phyloP scores from a whole-genome alignment of 1,139 yeast genomes.

The Zygoascus meyerae region DNA sequence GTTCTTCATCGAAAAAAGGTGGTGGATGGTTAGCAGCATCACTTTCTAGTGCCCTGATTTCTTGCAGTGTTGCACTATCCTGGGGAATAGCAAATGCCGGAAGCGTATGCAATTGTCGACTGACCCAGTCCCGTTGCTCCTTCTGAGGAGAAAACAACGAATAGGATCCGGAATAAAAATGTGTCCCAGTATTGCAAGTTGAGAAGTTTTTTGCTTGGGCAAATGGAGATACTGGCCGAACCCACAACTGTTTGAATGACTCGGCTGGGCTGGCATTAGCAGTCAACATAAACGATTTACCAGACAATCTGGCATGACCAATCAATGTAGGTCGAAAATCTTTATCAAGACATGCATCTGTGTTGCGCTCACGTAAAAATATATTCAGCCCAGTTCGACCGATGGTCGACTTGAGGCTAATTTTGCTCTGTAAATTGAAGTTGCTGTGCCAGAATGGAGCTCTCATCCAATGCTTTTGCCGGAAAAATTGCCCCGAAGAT shows the following conservation, averaged over 20 bases:
- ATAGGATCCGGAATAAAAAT: not conserved
- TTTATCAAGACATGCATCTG: not conserved
- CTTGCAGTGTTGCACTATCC: not conserved
- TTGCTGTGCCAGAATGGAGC: slow-evolving; percentile 9
- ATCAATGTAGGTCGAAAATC: not conserved
- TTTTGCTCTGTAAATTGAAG: not conserved
- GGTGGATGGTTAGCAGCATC: not conserved
- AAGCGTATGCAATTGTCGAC: not conserved
- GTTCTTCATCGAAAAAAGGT: slow-evolving; percentile 2
- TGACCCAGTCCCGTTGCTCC: slow-evolving; percentile 1
- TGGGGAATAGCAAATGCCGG: slow-evolving; percentile 11
- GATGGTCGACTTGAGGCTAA: not conserved
- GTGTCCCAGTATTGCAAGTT: too few species aligned
- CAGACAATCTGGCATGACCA: not conserved
- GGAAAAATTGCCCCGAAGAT: not conserved
- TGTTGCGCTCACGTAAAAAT: not conserved
- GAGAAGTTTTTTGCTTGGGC: too few species aligned
- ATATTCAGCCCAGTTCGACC: slow-evolving; percentile 7
- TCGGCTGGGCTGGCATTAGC: too few species aligned
- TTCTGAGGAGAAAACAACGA: not conserved
- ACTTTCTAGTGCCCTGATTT: not conserved
- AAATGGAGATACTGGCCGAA: too few species aligned
- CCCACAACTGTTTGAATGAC: too few species aligned
- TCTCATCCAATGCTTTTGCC: slow-evolving; percentile 1
- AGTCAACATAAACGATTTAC: not conserved